Conservation (phyloP, 805 yeast species). For the Teunomyces pallodes region DNA sequence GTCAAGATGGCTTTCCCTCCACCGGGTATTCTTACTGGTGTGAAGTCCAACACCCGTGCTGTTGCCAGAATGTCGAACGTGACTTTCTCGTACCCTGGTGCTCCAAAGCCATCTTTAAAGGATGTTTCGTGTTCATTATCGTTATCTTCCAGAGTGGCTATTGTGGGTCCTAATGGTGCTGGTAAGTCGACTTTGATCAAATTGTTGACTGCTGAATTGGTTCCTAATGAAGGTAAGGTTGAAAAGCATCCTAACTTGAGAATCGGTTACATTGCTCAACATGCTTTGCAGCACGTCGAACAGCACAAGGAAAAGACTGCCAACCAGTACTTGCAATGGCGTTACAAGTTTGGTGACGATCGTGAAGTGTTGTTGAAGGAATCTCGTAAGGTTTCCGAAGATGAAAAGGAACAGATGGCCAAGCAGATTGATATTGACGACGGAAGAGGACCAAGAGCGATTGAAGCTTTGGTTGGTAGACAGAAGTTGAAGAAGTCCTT, state of each 20-base stretch:
- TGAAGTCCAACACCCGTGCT: slow-evolving; percentile 89
- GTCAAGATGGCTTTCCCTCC: slow-evolving; percentile 98
- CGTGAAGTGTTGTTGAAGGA: slow-evolving; percentile 94
- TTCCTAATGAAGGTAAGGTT: slow-evolving; percentile 83
- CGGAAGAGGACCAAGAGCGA: slow-evolving; percentile 81
- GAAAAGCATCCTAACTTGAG: slow-evolving; percentile 98
- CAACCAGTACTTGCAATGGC: slow-evolving; percentile 96
- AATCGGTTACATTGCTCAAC: slow-evolving; percentile 98
- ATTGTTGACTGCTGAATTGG: slow-evolving; percentile 85
- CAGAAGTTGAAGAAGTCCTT: slow-evolving; percentile 93
- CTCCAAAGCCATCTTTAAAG: slow-evolving; percentile 73
- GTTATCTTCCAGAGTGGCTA: slow-evolving; percentile 93
- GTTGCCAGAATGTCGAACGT: slow-evolving; percentile 86
- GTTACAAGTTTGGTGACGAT: slow-evolving; percentile 96
- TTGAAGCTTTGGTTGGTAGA: slow-evolving; percentile 96
- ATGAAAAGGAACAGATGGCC: slow-evolving; percentile 71
- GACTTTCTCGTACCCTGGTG: slow-evolving; percentile 88
- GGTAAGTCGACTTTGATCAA: slow-evolving; percentile 97
- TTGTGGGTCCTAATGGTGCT: slow-evolving; percentile 98
- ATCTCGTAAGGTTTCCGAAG: slow-evolving; percentile 78
- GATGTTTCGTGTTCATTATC: slow-evolving; percentile 88
- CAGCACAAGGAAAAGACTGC: slow-evolving; percentile 97
- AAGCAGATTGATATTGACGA: slow-evolving; percentile 79
- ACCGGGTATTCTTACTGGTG: slow-evolving; percentile 97
- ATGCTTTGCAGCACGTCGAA: slow-evolving; percentile 95